A percentile compares a stretch with the other conserved stretches of the same genome.
Conservation (phyloP, 371 early-diverging fungal genomes). For the Batkoa obscura region DNA sequence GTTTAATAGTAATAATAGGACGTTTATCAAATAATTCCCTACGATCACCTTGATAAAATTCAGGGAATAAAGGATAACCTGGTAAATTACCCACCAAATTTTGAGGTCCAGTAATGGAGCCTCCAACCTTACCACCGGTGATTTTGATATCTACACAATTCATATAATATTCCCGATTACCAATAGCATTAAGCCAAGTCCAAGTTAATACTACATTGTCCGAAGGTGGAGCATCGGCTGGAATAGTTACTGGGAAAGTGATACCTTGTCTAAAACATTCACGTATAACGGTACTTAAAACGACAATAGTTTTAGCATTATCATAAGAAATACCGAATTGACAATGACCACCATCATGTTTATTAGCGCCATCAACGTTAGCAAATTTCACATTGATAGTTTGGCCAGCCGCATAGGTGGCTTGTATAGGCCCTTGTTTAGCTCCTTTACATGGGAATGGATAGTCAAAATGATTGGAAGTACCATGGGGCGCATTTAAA, state of each 20-base stretch:
- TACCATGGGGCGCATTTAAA: slow-evolving; percentile 10
- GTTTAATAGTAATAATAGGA: slow-evolving; percentile 15
- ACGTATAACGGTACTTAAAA: slow-evolving; percentile 27
- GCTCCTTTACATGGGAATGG: slow-evolving; percentile 10
- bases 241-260: slow-evolving; percentile 23
- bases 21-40: slow-evolving; percentile 14
- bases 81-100: slow-evolving; percentile 5
- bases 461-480: neutral
- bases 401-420: slow-evolving; percentile 14
- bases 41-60: slow-evolving; percentile 13
- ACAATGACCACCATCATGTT: slow-evolving; percentile 42
- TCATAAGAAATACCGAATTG: slow-evolving; percentile 46
- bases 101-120: slow-evolving; percentile 4
- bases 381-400: slow-evolving; percentile 13
- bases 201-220: slow-evolving; percentile 27
- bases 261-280: slow-evolving; percentile 11
- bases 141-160: slow-evolving; percentile 45
- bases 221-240: slow-evolving; percentile 21
- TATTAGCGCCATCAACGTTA: slow-evolving; percentile 9
- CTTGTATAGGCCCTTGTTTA: slow-evolving; percentile 4
- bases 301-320: slow-evolving; percentile 34
- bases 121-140: neutral
- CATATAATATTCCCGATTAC: slow-evolving; percentile 44
- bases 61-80: slow-evolving; percentile 6
- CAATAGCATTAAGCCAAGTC: slow-evolving; percentile 44